phyloP scores from a whole-genome alignment of 1,284 basidiomycete species.

The Chalciporus sp. region DNA sequence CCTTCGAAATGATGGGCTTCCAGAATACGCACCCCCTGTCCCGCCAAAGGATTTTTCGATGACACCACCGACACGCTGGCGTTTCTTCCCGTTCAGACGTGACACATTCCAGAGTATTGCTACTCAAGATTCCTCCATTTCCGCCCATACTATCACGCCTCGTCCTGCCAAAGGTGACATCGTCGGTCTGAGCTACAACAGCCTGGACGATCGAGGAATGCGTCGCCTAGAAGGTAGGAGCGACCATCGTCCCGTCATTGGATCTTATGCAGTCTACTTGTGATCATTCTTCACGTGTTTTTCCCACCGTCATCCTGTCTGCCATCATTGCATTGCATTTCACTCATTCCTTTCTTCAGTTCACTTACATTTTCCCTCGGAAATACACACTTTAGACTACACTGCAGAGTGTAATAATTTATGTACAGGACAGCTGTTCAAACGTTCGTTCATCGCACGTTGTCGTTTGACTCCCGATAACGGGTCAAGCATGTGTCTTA shows the following conservation, averaged over 20 bases:
- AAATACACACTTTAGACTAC: conserved; percentile 21
- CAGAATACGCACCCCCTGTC: conserved; percentile 26
- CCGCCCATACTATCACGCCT: conserved; percentile 29
- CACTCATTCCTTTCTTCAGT: conserved; percentile 2
- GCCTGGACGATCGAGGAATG: conserved; percentile 78
- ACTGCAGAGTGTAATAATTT: conserved; percentile 18
- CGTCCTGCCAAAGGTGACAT: conserved; percentile 59
- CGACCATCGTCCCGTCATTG: conserved; percentile 80
- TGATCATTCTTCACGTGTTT: conserved; percentile 27
- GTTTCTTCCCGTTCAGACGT: conserved; percentile 57
- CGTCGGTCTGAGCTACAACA: conserved; percentile 68
- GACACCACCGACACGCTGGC: conserved; percentile 49
- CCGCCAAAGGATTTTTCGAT: conserved; percentile 36
- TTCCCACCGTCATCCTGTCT: conserved; percentile 7
- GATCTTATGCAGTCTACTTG: conserved; percentile 66
- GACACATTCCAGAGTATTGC: conserved; percentile 34
- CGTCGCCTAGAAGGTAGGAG: conserved; percentile 73
- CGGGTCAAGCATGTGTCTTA: background rate
- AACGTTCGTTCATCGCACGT: conserved; percentile 8
- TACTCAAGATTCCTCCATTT: conserved; percentile 29
- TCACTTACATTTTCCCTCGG: conserved; percentile 3
- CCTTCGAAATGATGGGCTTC: conserved; percentile 16
- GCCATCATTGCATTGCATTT: conserved; percentile 13
- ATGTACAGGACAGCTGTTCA: conserved; percentile 12
- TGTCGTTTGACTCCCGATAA: background rate